Conservation (phyloP, 768 basidiomycete genomes). For the Boletus tylopilopsis region DNA sequence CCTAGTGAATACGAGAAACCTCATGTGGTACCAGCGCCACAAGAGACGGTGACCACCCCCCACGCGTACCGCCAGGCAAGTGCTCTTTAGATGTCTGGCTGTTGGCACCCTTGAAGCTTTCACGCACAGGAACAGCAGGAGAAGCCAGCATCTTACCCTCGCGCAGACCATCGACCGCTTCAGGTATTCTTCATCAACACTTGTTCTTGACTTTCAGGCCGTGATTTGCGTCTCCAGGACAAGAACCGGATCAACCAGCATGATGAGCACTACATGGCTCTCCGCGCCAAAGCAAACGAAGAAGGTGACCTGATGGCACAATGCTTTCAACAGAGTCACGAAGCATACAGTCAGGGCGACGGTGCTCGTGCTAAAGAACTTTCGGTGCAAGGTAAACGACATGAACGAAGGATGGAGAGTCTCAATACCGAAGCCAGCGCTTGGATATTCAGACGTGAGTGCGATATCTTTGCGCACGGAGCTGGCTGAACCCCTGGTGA, state of each 20-base stretch:
- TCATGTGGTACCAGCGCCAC: slow-evolving; percentile 9
- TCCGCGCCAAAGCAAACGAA: slow-evolving; percentile 72
- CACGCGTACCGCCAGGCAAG: slow-evolving; percentile 14
- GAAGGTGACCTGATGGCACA: slow-evolving; percentile 79
- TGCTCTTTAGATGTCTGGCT: neutral
- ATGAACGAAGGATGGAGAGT: slow-evolving; percentile 72
- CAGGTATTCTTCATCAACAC: slow-evolving; percentile 12
- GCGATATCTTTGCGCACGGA: neutral
- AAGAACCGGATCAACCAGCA: slow-evolving; percentile 61
- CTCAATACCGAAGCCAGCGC: slow-evolving; percentile 79
- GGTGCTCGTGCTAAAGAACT: slow-evolving; percentile 80
- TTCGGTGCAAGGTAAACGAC: slow-evolving; percentile 74
- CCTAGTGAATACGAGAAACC: slow-evolving; percentile 3
- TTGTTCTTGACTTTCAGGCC: neutral
- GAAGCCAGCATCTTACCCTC: slow-evolving; percentile 17
- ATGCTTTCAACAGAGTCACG: slow-evolving; percentile 67
- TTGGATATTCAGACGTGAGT: slow-evolving; percentile 77
- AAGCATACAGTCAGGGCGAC: slow-evolving; percentile 70
- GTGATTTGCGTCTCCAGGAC: slow-evolving; percentile 36
- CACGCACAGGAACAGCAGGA: slow-evolving; percentile 13
- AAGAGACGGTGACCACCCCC: neutral
- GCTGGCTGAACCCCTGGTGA: neutral
- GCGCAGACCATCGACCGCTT: slow-evolving; percentile 11
- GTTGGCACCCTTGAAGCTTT: slow-evolving; percentile 1
- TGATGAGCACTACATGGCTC: slow-evolving; percentile 61